Evolutionary conservation across 2,329 filamentous ascomycete species (phyloP).

Genomic region (Ilyonectria mors-panacis): DNA sequence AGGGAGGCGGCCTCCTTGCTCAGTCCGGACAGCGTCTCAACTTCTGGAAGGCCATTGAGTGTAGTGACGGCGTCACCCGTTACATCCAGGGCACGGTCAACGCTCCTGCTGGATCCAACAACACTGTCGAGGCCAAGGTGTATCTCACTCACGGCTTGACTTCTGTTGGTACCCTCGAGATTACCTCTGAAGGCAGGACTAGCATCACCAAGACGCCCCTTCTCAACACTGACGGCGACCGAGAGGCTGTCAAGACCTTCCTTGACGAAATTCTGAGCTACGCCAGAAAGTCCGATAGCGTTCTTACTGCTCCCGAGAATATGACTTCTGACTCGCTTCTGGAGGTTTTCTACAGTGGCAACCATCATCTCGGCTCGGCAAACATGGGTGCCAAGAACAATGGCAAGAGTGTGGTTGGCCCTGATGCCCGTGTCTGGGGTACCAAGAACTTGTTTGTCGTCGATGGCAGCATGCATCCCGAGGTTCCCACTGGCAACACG

Average conservation of each 20-base stretch:
- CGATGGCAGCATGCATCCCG: slow-evolving; percentile 51
- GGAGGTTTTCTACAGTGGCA: slow-evolving; percentile 43
- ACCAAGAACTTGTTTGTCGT: slow-evolving; percentile 51
- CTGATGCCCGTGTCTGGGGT: slow-evolving; percentile 51
- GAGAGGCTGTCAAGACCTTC: slow-evolving; percentile 45
- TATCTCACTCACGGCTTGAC: slow-evolving; percentile 66
- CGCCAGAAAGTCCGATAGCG: slow-evolving; percentile 40
- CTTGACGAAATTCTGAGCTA: slow-evolving; percentile 47
- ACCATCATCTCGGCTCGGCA: slow-evolving; percentile 51
- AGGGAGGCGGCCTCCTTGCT: slow-evolving; percentile 58
- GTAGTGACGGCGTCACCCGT: slow-evolving; percentile 54
- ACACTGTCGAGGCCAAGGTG: slow-evolving; percentile 61
- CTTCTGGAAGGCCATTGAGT: slow-evolving; percentile 62
- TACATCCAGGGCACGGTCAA: slow-evolving; percentile 62
- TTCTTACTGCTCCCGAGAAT: slow-evolving; percentile 40
- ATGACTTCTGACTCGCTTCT: slow-evolving; percentile 45
- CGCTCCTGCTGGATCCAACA: slow-evolving; percentile 54
- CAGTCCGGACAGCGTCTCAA: slow-evolving; percentile 62
- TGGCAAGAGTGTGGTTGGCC: slow-evolving; percentile 51
- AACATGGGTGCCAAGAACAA: slow-evolving; percentile 51
- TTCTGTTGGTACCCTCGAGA: slow-evolving; percentile 61
- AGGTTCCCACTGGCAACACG: slow-evolving; percentile 48
- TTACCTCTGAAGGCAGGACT: slow-evolving; percentile 57
- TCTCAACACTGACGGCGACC: slow-evolving; percentile 52
- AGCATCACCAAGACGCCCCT: slow-evolving; percentile 56